phyloP scores from a whole-genome alignment of 2,329 filamentous ascomycete species.

The Aspergillus phoenicis region DNA sequence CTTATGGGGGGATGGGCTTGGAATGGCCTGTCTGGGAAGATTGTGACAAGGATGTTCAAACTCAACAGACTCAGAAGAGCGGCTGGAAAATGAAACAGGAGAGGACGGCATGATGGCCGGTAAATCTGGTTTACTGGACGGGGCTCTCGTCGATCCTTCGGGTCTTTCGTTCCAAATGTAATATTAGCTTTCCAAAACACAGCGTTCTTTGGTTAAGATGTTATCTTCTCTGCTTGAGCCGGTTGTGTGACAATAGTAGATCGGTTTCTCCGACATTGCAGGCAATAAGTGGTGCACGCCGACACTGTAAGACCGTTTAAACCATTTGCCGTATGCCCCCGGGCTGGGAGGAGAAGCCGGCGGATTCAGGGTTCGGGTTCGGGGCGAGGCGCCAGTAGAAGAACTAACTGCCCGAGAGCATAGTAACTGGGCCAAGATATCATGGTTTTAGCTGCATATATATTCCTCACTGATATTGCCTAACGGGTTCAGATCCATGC shows the following conservation, averaged over 20 bases:
- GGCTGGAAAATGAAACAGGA: conserved; percentile 14
- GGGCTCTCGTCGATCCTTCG: neutral
- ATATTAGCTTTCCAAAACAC: too few relatives aligned
- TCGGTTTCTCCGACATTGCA: neutral
- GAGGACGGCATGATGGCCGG: neutral
- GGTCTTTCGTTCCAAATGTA: neutral
- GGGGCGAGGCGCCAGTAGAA: neutral
- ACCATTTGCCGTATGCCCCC: conserved; percentile 20
- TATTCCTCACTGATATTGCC: neutral
- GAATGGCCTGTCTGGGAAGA: conserved; percentile 41
- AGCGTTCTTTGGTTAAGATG: neutral
- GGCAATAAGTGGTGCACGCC: too few relatives aligned
- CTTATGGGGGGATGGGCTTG: conserved; percentile 51
- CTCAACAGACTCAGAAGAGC: conserved; percentile 49
- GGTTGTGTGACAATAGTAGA: neutral
- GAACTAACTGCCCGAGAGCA: neutral
- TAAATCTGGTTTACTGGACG: neutral
- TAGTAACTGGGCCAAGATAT: neutral
- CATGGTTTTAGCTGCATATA: neutral
- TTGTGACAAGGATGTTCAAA: conserved; percentile 56
- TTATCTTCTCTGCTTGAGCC: neutral
- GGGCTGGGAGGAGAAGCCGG: neutral
- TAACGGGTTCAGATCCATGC: neutral
- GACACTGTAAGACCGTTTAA: conserved; percentile 17
- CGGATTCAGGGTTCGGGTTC: neutral